phyloP scores from a whole-genome alignment of 2,329 filamentous ascomycete species.

The Trichoderma harzianum region DNA sequence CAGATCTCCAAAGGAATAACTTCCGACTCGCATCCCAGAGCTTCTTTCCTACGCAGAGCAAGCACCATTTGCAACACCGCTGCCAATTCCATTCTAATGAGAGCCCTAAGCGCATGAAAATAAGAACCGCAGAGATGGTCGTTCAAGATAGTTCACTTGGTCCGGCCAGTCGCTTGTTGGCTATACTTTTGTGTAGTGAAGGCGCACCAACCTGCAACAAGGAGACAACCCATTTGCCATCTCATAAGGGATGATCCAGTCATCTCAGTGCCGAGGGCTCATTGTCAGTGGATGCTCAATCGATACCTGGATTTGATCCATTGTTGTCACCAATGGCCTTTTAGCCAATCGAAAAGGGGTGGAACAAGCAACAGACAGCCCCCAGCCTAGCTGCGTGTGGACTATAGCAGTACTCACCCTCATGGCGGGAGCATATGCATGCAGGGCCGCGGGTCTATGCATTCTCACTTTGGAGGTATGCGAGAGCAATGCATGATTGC shows the following conservation, averaged over 20 bases:
- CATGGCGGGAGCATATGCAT: background rate
- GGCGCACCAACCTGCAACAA: background rate
- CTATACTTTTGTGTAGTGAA: background rate
- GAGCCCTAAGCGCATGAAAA: background rate
- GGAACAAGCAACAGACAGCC: background rate
- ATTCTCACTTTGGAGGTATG: background rate
- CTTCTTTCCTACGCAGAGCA: background rate
- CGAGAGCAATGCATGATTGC: background rate
- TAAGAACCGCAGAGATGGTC: background rate
- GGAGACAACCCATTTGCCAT: background rate
- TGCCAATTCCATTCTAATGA: background rate
- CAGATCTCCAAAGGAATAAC: background rate
- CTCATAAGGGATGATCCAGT: background rate
- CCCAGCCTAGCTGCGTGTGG: background rate
- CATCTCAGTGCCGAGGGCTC: background rate
- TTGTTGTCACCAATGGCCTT: background rate
- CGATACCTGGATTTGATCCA: background rate
- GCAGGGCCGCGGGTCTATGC: background rate
- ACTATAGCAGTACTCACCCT: background rate
- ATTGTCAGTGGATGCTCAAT: background rate
- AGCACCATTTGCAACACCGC: background rate
- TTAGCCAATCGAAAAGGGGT: background rate
- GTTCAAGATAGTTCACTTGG: background rate
- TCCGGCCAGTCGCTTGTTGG: background rate
- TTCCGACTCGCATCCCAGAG: background rate